Evolutionary conservation across 106 monocot genomes (phyloP).

Genomic region (Dendrobium nobile): DNA sequence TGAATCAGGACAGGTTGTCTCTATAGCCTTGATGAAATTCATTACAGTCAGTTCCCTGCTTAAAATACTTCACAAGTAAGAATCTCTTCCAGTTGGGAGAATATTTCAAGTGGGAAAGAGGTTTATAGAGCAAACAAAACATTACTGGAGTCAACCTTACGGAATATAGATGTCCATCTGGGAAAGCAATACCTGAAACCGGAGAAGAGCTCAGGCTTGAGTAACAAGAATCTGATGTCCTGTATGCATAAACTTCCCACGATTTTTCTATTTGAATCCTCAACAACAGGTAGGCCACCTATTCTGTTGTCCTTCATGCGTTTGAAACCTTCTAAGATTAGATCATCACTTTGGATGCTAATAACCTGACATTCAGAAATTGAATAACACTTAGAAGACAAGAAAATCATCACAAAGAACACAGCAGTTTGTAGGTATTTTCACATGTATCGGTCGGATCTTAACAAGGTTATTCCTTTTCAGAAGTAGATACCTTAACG

Average conservation of each 20-base stretch:
- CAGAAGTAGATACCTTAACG: too few species aligned
- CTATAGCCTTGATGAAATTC: slow-evolving; percentile 61
- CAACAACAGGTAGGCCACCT: slow-evolving; percentile 75
- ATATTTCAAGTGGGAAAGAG: background rate
- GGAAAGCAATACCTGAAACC: slow-evolving; percentile 54
- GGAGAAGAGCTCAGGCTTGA: slow-evolving; percentile 64
- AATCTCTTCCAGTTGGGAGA: background rate
- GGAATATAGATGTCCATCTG: background rate
- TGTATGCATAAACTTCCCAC: slow-evolving; percentile 71
- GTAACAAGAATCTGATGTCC: slow-evolving; percentile 71
- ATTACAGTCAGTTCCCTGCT: slow-evolving; percentile 69
- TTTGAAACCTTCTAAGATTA: slow-evolving; percentile 84
- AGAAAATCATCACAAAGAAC: background rate
- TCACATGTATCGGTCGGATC: too few species aligned
- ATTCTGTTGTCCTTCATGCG: slow-evolving; percentile 77
- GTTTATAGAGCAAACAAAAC: background rate
- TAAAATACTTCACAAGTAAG: background rate
- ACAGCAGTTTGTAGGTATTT: too few species aligned
- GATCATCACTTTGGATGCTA: slow-evolving; percentile 55
- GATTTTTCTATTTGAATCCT: slow-evolving; percentile 49
- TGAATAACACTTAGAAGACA: background rate
- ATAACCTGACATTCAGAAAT: slow-evolving; percentile 47
- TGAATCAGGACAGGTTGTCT: slow-evolving; percentile 11
- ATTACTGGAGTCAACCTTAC: background rate
- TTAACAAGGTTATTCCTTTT: too few species aligned